Conservation (phyloP, 768 basidiomycete species). For the Suillus placidus region DNA sequence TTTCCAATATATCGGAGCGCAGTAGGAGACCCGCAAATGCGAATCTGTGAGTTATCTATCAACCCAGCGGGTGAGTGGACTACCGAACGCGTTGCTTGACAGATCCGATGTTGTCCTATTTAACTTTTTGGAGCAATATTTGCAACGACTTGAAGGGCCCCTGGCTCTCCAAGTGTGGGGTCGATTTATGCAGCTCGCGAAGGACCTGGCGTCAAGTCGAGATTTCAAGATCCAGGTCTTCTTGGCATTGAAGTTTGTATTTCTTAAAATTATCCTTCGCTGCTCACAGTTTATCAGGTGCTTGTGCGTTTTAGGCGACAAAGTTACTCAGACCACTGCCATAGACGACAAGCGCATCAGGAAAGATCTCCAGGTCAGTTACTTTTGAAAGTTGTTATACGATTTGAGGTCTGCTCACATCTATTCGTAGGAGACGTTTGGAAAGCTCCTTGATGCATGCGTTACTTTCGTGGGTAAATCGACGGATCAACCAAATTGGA, state of each 20-base stretch:
- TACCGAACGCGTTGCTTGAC: neutral
- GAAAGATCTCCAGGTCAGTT: conserved; percentile 80
- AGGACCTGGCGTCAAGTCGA: conserved; percentile 70
- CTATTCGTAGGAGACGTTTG: conserved; percentile 68
- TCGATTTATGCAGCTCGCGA: conserved; percentile 73
- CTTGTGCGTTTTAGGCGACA: conserved; percentile 76
- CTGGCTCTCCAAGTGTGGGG: conserved; percentile 92
- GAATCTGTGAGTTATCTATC: conserved; percentile 56
- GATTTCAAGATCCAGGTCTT: conserved; percentile 75
- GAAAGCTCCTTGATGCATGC: conserved; percentile 81
- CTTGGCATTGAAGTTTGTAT: conserved; percentile 66
- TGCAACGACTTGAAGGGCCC: conserved; percentile 83
- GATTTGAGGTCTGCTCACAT: neutral
- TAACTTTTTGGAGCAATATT: conserved; percentile 86
- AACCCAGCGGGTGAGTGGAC: neutral
- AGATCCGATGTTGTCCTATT: conserved; percentile 78
- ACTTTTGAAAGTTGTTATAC: neutral
- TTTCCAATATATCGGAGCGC: conserved; percentile 57
- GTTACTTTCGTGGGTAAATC: conserved; percentile 73
- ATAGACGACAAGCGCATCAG: conserved; percentile 87
- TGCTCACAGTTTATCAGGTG: conserved; percentile 50
- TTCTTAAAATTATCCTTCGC: conserved; percentile 5
- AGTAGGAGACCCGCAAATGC: conserved; percentile 63
- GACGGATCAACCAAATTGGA: conserved; percentile 79
- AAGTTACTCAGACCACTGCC: conserved; percentile 85